Base-by-base conservation (phyloP, 495 filamentous ascomycete genomes). In the Talaromyces trachyspermus region DNA sequence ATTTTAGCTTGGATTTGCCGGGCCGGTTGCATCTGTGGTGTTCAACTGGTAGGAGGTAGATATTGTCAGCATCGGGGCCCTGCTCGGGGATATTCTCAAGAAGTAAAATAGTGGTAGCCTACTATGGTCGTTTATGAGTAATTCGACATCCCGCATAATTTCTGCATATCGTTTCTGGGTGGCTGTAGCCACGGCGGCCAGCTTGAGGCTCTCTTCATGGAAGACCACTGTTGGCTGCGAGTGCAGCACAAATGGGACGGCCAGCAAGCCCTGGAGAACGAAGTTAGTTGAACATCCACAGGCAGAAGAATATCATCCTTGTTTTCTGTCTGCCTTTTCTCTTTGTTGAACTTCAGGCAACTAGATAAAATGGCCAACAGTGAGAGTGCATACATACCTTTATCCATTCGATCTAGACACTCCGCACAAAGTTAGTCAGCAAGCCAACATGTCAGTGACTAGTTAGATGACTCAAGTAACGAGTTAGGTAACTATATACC, bases 191-290 rank as follows among this genome's bases (percentile, higher is more conserved):
- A 74, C 75, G 20, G 73, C 71, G 19, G 76, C 65, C 26, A 75
- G 56, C 11, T 57, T 58, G 39, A 63, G 62, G 45, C 65, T 60
- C 27, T 68, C 58, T 40, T 69, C 65, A 40, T 87, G 79, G 51
- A 86, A 88, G 24, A 87, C 75, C 12, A 86, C 86, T 1, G 88
- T 91, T 5, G 94, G 94, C 62, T 96, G 89, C 9, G 89, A 95
- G 62, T 95, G 89, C 39, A 99, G 78, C 41, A 99, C 91, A 59
- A 99, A 99, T 0, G 94, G 94, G 0, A 97, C 91, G 1, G 94
- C 94, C 2, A 98, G 74, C 1, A 98, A 76, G 24, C 89, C 92
- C 71, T 94, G 14, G 15, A 42, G 18, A 1, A 11, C 6, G 38
- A 23, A 25, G 19, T 10, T 12, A 42, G 2, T 5, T 12, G 2